phyloP scores from a whole-genome alignment of 148 eudicot genomes.

The Diospyros lotus region DNA sequence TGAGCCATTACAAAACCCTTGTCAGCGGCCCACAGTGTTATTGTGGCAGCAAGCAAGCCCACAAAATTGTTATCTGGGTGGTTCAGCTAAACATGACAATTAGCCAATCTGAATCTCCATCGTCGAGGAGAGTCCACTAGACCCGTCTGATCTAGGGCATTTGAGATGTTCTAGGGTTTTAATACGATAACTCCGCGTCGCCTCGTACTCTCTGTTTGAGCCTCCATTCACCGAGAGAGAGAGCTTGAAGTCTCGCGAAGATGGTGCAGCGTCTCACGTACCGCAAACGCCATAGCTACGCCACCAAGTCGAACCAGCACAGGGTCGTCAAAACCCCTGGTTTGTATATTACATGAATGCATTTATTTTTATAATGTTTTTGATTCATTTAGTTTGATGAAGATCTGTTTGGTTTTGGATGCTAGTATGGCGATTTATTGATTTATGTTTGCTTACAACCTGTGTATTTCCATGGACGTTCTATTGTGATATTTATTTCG shows the following conservation, averaged over 20 bases:
- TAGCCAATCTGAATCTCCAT: background rate
- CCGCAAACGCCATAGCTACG: slow-evolving; percentile 56
- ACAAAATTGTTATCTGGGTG: too few species aligned
- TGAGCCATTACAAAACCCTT: too few species aligned
- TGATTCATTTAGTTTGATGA: background rate
- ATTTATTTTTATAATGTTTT: background rate
- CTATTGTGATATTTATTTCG: too few species aligned
- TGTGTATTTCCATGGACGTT: background rate
- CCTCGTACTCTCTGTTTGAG: slow-evolving; percentile 10
- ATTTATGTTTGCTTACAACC: background rate
- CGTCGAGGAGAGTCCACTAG: background rate
- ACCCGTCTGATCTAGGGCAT: slow-evolving; percentile 32
- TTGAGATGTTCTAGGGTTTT: slow-evolving; percentile 7
- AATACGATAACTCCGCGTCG: background rate
- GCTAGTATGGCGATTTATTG: background rate
- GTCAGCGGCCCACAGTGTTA: too few species aligned
- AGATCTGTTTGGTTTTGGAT: background rate
- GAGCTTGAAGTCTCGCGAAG: slow-evolving; percentile 4
- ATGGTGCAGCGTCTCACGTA: slow-evolving; percentile 61
- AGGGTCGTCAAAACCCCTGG: slow-evolving; percentile 66
- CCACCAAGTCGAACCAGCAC: slow-evolving; percentile 64
- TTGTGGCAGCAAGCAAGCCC: too few species aligned
- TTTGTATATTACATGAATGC: background rate
- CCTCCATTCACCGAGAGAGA: slow-evolving; percentile 11
- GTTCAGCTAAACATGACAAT: too few species aligned